Conservation (phyloP, 192 early-diverging fungal species). For the Coemansia sp. region DNA sequence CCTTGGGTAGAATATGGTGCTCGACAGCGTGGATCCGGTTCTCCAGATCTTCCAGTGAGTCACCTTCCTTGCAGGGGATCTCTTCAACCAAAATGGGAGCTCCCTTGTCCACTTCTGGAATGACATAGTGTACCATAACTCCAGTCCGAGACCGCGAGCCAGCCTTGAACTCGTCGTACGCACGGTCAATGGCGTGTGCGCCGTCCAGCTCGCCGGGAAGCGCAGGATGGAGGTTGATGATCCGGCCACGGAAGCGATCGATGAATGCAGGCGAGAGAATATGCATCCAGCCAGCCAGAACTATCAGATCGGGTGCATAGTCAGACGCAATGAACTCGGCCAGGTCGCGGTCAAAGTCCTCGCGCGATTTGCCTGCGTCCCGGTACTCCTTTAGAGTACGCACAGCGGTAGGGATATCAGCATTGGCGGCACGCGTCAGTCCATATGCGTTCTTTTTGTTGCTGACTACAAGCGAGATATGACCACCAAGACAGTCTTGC, state of each 20-base stretch:
- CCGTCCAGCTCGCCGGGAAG: constrained; percentile 96
- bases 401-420: constrained; percentile 78
- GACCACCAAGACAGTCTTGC: constrained; percentile 55
- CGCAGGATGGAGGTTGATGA: constrained; percentile 98
- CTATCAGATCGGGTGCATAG: constrained; percentile 75
- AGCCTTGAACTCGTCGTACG: constrained; percentile 80
- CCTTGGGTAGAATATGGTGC: constrained; percentile 84
- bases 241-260: constrained; percentile 61
- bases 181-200: constrained; percentile 93
- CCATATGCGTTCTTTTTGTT: constrained; percentile 85
- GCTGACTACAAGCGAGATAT: constrained; percentile 86
- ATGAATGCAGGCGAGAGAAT: constrained; percentile 89
- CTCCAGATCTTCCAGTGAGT: constrained; percentile 82
- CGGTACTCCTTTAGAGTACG: constrained; percentile 83
- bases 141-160: constrained; percentile 75
- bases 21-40: constrained; percentile 86
- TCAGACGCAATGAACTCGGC: constrained; percentile 63
- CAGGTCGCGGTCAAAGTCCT: constrained; percentile 86
- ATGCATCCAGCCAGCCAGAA: constrained; percentile 98
- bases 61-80: constrained; percentile 73
- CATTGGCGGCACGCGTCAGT: constrained; percentile 78
- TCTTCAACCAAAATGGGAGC: constrained; percentile 76
- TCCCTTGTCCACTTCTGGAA: constrained; percentile 95
- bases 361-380: constrained; percentile 76
- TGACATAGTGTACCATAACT: constrained; percentile 93